These are phyloP conservation scores for Tricholoma terreum DNA, from an alignment of 768 basidiomycete species.

Conservation along the genomic window DNA sequence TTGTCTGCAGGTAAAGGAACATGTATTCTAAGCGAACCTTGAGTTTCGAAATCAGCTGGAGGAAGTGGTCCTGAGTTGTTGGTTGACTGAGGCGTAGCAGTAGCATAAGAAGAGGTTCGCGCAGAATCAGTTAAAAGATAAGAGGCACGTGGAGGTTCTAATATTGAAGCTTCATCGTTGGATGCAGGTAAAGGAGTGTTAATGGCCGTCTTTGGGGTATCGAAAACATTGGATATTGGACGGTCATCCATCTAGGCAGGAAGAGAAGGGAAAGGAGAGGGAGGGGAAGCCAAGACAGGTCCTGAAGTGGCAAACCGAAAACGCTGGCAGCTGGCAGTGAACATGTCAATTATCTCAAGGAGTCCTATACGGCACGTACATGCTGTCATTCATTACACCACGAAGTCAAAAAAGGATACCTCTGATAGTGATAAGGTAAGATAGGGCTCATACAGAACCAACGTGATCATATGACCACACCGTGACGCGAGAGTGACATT, in stretches of 20 bases:
- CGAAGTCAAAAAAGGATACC: too few relatives aligned
- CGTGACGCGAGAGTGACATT: too few relatives aligned
- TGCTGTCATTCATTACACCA: too few relatives aligned
- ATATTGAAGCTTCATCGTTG: conserved; percentile 2
- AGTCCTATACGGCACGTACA: too few relatives aligned
- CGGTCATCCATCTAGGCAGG: conserved; percentile 11
- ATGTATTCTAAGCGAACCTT: too few relatives aligned
- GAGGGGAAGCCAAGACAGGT: neutral
- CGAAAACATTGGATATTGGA: conserved; percentile 10
- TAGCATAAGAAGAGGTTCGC: conserved; percentile 7
- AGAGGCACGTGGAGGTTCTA: conserved; percentile 3
- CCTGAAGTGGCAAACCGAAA: neutral
- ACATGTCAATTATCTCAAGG: neutral
- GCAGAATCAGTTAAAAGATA: neutral
- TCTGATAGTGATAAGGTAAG: too few relatives aligned
- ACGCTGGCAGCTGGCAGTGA: neutral
- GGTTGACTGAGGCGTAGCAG: conserved; percentile 2
- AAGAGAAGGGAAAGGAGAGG: conserved; percentile 5
- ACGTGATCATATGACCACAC: too few relatives aligned
- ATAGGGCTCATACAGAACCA: too few relatives aligned
- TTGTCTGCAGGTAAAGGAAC: conserved; percentile 4
- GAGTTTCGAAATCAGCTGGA: too few relatives aligned
- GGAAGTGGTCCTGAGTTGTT: too few relatives aligned
- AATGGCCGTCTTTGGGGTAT: neutral
- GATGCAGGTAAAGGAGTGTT: conserved; percentile 1